Evolutionary conservation across 129 eudicot species (phyloP).

Genomic region (Sambucus nigra): DNA sequence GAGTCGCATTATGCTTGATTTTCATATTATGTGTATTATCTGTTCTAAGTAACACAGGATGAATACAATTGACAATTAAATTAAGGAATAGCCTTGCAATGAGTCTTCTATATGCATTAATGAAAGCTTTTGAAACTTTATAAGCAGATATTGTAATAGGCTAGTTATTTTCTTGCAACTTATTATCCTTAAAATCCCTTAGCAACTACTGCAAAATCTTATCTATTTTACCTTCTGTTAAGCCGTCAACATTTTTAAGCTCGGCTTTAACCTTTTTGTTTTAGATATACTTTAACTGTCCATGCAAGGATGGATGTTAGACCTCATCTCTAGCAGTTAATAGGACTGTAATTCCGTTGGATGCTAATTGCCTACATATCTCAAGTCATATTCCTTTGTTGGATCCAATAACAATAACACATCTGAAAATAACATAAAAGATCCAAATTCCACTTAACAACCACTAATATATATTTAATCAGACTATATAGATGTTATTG

Average conservation of each 20-base stretch:
- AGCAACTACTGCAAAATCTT: constrained; percentile 28
- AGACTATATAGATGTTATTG: too few species aligned
- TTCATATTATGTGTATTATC: constrained; percentile 26
- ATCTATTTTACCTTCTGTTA: constrained; percentile 30
- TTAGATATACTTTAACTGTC: not conserved
- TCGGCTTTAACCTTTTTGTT: constrained; percentile 3
- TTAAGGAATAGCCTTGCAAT: constrained; percentile 18
- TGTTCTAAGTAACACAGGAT: constrained; percentile 47
- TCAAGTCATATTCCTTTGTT: too few species aligned
- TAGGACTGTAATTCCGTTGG: too few species aligned
- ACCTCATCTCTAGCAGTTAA: too few species aligned
- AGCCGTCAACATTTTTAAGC: constrained; percentile 8
- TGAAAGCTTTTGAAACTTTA: constrained; percentile 22
- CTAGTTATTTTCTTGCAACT: constrained; percentile 23
- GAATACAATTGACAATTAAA: constrained; percentile 25
- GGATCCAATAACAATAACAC: too few species aligned
- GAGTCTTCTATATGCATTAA: constrained; percentile 38
- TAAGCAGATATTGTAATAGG: constrained; percentile 29
- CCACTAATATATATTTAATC: too few species aligned
- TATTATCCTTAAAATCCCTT: constrained; percentile 26
- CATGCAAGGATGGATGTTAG: too few species aligned
- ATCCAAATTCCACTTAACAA: too few species aligned
- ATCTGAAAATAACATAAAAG: too few species aligned
- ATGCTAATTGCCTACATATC: too few species aligned
- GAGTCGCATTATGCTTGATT: too few species aligned